A percentile compares a stretch with the other conserved stretches of the same genome.
Conservation (phyloP, 805 yeast genomes). For the Gaillardinia entomophila region DNA sequence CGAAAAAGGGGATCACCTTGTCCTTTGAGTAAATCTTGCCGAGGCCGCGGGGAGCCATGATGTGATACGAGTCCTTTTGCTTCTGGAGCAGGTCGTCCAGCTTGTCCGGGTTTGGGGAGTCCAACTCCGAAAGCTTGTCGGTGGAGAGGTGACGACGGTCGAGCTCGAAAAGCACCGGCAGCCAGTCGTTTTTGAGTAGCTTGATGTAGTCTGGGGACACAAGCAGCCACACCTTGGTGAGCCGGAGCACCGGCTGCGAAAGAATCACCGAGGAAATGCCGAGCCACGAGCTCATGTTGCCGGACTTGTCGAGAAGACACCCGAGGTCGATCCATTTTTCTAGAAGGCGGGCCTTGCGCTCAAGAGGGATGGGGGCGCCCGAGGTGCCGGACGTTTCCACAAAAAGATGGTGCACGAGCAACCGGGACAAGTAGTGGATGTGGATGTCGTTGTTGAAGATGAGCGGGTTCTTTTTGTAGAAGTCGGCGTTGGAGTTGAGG, state of each 20-base stretch:
- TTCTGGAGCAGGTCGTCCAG: slow-evolving; percentile 4
- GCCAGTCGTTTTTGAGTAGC: slow-evolving; percentile 76
- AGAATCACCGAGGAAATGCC: slow-evolving; percentile 82
- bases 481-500: slow-evolving; percentile 23
- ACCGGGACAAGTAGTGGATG: slow-evolving; percentile 72
- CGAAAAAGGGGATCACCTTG: slow-evolving; percentile 83
- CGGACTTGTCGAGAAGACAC: slow-evolving; percentile 64
- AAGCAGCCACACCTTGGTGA: slow-evolving; percentile 67
- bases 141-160: slow-evolving; percentile 63
- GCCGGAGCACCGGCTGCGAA: slow-evolving; percentile 74
- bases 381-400: slow-evolving; percentile 32
- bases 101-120: slow-evolving; percentile 3
- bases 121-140: slow-evolving; percentile 5
- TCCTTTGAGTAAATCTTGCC: slow-evolving; percentile 72
- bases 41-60: slow-evolving; percentile 83
- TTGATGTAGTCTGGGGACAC: slow-evolving; percentile 57
- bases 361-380: slow-evolving; percentile 15
- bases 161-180: slow-evolving; percentile 84
- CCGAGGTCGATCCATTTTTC: slow-evolving; percentile 87
- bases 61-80: slow-evolving; percentile 50
- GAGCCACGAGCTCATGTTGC: slow-evolving; percentile 93
- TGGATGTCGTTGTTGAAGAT: slow-evolving; percentile 62
- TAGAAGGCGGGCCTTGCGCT: slow-evolving; percentile 57
- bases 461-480: slow-evolving; percentile 63
- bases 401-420: slow-evolving; percentile 66